Base-by-base conservation (phyloP, 805 yeast species). In the Zygotorulaspora danielsina region DNA sequence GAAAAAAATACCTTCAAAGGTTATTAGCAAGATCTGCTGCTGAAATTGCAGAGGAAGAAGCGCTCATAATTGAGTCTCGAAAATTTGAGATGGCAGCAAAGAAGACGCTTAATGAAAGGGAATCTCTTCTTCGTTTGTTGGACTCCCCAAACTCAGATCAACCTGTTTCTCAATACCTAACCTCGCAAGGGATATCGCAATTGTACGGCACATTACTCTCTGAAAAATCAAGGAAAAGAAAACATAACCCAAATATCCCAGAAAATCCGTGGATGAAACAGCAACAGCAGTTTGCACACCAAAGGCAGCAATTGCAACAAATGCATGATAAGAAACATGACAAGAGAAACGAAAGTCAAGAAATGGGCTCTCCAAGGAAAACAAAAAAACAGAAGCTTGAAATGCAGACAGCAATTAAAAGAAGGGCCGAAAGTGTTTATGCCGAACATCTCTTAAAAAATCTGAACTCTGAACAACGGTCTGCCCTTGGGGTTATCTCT, bases 31-130 rank as follows among this genome's bases (percentile, higher is more conserved):
- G 99, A 50, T 79, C 90, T 2, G 97, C 98, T 1, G 95, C 97
- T 0, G 98, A 93, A 59, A 85, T 93, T 32, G 97, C 97, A 0
- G 98, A 93, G 65, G 99, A 93, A 58, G 97, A 93, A 60, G 87
- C 95, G 0, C 69, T 93, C 35, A 85, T 93, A 8, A 80, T 90
- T 20, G 98, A 93, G 59, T 94, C 97, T 2, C 76, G 95, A 34
- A 80, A 90, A 48, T 85, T 93, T 46, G 97, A 93, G 57, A 75
- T 87, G 41, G 85, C 95, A 2, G 95, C 97, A 0, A 89, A 87
- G 66, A 84, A 85, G 60, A 84, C 90, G 71, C 71, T 88, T 38
- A 66, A 72, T 34, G 98, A 93, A 59, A 73, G 98, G 49, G 81
- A 86, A 2, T 80, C 84, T 35, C 62, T 93, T 24, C 66, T 93